Conservation (phyloP, 371 early-diverging fungal species). For the Lichtheimia ramosa region DNA sequence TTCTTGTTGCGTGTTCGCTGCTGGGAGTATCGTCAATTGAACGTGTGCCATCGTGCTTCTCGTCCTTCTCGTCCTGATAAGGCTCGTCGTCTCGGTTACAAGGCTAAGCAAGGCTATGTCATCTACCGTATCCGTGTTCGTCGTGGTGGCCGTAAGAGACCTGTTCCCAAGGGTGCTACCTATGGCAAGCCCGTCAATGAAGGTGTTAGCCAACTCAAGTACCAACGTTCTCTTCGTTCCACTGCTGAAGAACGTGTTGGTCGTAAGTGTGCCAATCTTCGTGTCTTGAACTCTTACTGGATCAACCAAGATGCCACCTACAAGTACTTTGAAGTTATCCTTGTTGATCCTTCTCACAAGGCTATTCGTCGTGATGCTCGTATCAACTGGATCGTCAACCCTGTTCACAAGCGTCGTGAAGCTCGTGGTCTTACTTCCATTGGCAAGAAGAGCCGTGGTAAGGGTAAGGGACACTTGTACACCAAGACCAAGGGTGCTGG, state of each 20-base stretch:
- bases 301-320: conserved; percentile 98
- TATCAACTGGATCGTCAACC: conserved; percentile 99
- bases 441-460: conserved; percentile 97
- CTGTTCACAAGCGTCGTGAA: conserved; percentile 99
- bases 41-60: conserved; percentile 96
- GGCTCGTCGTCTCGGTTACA: conserved; percentile 99
- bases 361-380: conserved; percentile 97
- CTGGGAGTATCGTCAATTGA: conserved; percentile 99
- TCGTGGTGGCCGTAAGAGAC: conserved; percentile 98
- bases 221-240: conserved; percentile 89
- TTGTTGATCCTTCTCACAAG: conserved; percentile 96
- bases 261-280: conserved; percentile 90
- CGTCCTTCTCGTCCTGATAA: conserved; percentile 99
- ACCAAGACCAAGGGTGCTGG: conserved; percentile 71
- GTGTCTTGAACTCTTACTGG: conserved; percentile 99
- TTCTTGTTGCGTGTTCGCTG: conserved; percentile 97
- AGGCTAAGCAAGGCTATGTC: conserved; percentile 98
- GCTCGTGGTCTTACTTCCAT: conserved; percentile 97
- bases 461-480: conserved; percentile 95
- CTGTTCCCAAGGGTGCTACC: conserved; percentile 96
- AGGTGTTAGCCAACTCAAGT: conserved; percentile 98
- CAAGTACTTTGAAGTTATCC: conserved; percentile 99
- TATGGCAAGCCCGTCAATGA: conserved; percentile 98
- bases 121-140: conserved; percentile 98
- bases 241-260: conserved; percentile 98